Base-by-base conservation (phyloP, 148 eudicot genomes). In the Drosera capensis region DNA sequence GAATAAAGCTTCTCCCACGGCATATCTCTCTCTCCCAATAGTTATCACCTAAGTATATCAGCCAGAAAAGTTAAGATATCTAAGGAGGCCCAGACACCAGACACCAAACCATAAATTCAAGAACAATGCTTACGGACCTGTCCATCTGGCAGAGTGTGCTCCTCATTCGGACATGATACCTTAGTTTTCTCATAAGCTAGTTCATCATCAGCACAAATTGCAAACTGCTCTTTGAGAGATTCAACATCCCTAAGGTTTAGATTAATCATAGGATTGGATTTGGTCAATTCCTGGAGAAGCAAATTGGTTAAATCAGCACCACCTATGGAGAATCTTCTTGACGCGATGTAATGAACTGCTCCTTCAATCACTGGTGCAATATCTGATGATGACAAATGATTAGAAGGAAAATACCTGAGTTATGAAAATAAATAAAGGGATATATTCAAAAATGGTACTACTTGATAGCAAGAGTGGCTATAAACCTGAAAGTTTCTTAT, bases 351-450 rank as follows among this genome's bases (percentile, higher is more conserved):
- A 50, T 92, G 99, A 72, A 92, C 99, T 7, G 99, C 99, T 54
- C 99, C 99, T 77, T 92, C 99, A 63, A 92, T 92, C 35, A 92
- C 95, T 8, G 99, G 84, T 36, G 99, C 99, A 64, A 92, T 85
- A 85, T 92, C 99, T 90, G 81, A 38, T 39, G 34, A 50, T 17
- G 36, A 22, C 36, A 59, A 37, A 48, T 20, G 17, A 41, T 39
- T 2, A n/a, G 17, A 39, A 39, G 8, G 0, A 34, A 34, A 15
- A 34, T 34, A 15, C 3, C 14, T 15, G 11, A 34, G 38, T 34
- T 34, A 14, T 15, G n/a, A 14, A 39, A 1, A n/a, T 14, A 14
- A 12, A 17, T 39, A 14, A 39, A 39, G 17, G n/a, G 15, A n/a
- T 15, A 17, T 39, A 11, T 14, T 7, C 8, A 14, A 17, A 39